phyloP scores from a whole-genome alignment of 768 basidiomycete species.

The Phlegmacium glaucopus region DNA sequence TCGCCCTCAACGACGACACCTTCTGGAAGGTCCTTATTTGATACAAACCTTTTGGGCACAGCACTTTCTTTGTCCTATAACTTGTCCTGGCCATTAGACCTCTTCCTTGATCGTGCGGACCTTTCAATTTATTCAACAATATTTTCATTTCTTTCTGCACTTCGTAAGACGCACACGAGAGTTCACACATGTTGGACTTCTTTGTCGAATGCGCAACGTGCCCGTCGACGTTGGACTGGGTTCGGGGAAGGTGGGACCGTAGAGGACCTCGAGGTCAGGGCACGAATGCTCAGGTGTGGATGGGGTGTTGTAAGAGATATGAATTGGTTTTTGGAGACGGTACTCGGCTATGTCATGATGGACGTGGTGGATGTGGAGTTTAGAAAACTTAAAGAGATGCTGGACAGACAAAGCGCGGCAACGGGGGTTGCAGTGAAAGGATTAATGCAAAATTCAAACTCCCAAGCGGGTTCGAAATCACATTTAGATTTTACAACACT shows the following conservation, averaged over 20 bases:
- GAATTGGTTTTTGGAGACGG: constrained; percentile 87
- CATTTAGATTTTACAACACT: constrained; percentile 84
- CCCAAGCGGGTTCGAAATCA: constrained; percentile 23
- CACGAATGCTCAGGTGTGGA: constrained; percentile 66
- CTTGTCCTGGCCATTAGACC: constrained; percentile 84
- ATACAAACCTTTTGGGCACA: constrained; percentile 77
- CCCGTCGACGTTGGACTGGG: constrained; percentile 81
- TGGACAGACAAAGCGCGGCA: constrained; percentile 33
- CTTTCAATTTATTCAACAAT: constrained; percentile 71
- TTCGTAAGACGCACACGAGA: constrained; percentile 80
- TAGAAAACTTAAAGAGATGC: constrained; percentile 58
- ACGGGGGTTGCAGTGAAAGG: constrained; percentile 7
- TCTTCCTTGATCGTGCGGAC: constrained; percentile 79
- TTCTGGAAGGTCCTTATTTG: constrained; percentile 51
- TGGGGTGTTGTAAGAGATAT: constrained; percentile 89
- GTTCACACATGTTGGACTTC: constrained; percentile 83
- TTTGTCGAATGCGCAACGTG: constrained; percentile 82
- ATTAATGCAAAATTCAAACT: constrained; percentile 1
- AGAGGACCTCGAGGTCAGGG: constrained; percentile 64
- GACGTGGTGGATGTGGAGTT: constrained; percentile 90
- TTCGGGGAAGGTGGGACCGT: constrained; percentile 80
- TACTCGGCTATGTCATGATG: constrained; percentile 84
- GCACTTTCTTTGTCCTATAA: constrained; percentile 66
- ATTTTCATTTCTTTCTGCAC: constrained; percentile 78
- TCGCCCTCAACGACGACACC: constrained; percentile 18